Percentiles rank a stretch among this genome's conserved stretches.
Conservation (phyloP, 345 rosid species). For the Diplotaxis tenuifolia region DNA sequence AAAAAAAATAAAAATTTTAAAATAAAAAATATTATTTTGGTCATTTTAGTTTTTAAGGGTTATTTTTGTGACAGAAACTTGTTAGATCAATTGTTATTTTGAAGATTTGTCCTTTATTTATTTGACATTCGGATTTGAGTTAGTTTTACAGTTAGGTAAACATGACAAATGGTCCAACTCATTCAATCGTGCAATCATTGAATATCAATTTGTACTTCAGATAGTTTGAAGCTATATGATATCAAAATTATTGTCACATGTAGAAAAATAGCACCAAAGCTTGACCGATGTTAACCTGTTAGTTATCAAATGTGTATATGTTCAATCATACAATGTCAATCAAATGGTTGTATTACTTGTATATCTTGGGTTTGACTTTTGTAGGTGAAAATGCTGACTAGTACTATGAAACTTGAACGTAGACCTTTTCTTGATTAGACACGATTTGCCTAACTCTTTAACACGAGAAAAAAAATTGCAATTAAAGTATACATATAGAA, state of each 20-base stretch:
- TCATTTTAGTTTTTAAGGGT: too few species aligned
- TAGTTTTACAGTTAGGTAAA: too few species aligned
- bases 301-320: background rate
- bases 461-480: background rate
- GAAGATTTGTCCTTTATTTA: too few species aligned
- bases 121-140: too few species aligned
- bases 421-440: constrained; percentile 6
- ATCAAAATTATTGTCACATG: background rate
- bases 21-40: too few species aligned
- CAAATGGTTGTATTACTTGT: background rate
- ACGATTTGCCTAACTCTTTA: background rate
- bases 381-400: background rate
- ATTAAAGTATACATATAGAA: background rate
- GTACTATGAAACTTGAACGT: background rate
- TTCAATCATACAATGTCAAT: background rate
- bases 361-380: background rate
- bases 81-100: too few species aligned
- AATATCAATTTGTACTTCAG: background rate
- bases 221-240: background rate
- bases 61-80: too few species aligned
- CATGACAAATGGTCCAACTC: background rate
- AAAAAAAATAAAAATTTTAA: too few species aligned
- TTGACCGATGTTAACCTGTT: background rate
- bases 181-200: background rate
- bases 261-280: background rate